Evolutionary conservation across 352 stramenopile genomes (phyloP), one percentile per base, ranked within the genome.

Genomic region (Phytophthora cajani): DNA sequence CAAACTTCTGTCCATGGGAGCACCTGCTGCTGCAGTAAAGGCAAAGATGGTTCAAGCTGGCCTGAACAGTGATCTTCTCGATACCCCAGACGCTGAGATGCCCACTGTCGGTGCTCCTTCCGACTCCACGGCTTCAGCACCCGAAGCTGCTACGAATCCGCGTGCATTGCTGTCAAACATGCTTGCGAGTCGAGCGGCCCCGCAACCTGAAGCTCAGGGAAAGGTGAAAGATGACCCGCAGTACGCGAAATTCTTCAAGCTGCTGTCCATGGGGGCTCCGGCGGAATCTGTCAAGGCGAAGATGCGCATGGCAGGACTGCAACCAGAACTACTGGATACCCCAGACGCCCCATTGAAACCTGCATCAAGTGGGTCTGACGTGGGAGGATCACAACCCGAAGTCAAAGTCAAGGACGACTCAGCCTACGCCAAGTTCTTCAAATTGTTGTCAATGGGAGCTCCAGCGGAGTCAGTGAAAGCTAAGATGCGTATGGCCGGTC

Each of bases 231-330:
- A 92, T 16, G 72, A 90, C 27, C 72, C 77, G 14, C 72, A 88
- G 42, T 91, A 89, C 56, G 68, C 78, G 21, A 92, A 92, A 51
- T 91, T 87, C 62, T 87, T 90, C 62, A 92, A 91, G 57, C 49
- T 92, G 9, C 63, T 80, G 40, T 84, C 80, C 0, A 91, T 91
- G 82, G 85, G 85, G 12, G 84, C 84, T 17, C 85, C 81, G 21
- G 60, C 60, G 8, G 75, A 68, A 58, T 84, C 80, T 1, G 83
- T 92, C n/a, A 85, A 88, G 63, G 76, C 79, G 0, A 92, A 92
- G 51, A 88, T 88, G 80, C 53, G 49, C 2, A 80, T 82, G 64
- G 95, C 97, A 78, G 90, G 90, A 6, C 67, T 98, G n/a, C 87
- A 98, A 69, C 75, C 88, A 50, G 79, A 84, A 5, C 66, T 89